Conservation (phyloP, 169 alveolate species). For the Plasmodium malariae region DNA sequence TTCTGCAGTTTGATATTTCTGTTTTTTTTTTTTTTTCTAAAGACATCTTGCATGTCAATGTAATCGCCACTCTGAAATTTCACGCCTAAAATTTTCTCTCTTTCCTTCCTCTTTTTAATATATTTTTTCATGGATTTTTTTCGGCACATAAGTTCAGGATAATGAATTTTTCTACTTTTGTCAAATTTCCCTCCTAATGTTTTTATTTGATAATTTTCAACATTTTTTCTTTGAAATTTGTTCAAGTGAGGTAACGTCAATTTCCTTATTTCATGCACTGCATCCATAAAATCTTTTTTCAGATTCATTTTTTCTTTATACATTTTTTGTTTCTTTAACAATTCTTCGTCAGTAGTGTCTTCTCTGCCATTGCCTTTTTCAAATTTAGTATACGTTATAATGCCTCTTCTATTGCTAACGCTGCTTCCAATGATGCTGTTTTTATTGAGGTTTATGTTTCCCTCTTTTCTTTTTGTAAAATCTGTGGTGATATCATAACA, state of each 20-base stretch:
- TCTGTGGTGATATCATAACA: background rate
- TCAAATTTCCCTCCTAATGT: slow-evolving; percentile 65
- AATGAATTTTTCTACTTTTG: slow-evolving; percentile 80
- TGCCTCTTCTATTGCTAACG: too few species aligned
- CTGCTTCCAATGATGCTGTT: background rate
- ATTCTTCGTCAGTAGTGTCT: background rate
- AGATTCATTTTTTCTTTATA: slow-evolving; percentile 28
- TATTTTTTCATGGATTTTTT: slow-evolving; percentile 79
- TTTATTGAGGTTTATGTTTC: background rate
- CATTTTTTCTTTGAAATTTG: slow-evolving; percentile 68
- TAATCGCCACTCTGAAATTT: slow-evolving; percentile 27
- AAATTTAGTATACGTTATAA: too few species aligned
- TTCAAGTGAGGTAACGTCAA: slow-evolving; percentile 41
- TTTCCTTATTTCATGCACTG: slow-evolving; percentile 59
- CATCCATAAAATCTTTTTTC: slow-evolving; percentile 42
- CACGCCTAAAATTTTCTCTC: slow-evolving; percentile 69
- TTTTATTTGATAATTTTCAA: slow-evolving; percentile 58
- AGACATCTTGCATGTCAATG: slow-evolving; percentile 54
- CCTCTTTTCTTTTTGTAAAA: background rate
- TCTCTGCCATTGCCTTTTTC: too few species aligned
- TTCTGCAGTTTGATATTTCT: background rate
- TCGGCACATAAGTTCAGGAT: slow-evolving; percentile 81
- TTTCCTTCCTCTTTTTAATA: slow-evolving; percentile 78
- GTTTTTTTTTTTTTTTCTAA: slow-evolving; percentile 19
- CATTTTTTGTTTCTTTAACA: background rate